phyloP scores from a whole-genome alignment of 139 green algal genomes.

The Chlamydomonas applanata region DNA sequence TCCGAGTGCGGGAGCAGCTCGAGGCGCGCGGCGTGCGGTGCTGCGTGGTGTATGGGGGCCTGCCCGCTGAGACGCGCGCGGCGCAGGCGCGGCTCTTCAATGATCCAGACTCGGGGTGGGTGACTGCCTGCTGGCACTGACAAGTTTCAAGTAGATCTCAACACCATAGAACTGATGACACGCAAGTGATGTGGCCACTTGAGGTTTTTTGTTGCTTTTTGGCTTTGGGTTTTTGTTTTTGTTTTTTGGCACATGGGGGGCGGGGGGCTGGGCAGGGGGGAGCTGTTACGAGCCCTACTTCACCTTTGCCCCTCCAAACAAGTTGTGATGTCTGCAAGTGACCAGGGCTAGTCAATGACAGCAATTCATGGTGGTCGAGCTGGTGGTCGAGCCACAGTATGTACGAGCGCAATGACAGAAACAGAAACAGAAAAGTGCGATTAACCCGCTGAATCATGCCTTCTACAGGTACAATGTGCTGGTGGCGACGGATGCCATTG shows the following conservation, averaged over 20 bases:
- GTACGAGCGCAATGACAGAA: no score
- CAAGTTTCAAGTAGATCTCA: not conserved
- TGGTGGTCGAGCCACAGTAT: not conserved
- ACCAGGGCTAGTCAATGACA: no score
- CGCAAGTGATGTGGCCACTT: no score
- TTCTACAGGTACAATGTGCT: conserved; percentile 59
- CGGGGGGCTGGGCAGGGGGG: no score
- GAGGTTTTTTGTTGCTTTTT: no score
- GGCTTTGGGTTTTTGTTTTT: no score
- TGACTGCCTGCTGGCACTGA: not conserved
- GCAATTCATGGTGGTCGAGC: no score
- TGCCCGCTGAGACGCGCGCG: conserved; percentile 28
- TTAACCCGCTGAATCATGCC: not conserved
- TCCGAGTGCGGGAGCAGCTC: conserved; percentile 64
- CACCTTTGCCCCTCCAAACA: no score
- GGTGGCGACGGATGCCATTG: conserved; percentile 91
- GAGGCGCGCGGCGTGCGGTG: conserved; percentile 36
- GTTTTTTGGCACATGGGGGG: no score
- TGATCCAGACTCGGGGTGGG: not conserved
- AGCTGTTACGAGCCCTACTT: no score
- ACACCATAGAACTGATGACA: not conserved
- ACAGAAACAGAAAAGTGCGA: no score
- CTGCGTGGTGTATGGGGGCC: conserved; percentile 32
- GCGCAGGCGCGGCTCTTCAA: conserved; percentile 41
- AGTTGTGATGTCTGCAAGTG: no score